A percentile compares a stretch with the other conserved stretches of the same genome.
These are phyloP conservation scores for Epicoccum sorghinum DNA, from an alignment of 2,329 filamentous ascomycete genomes.

Conservation along the genomic window DNA sequence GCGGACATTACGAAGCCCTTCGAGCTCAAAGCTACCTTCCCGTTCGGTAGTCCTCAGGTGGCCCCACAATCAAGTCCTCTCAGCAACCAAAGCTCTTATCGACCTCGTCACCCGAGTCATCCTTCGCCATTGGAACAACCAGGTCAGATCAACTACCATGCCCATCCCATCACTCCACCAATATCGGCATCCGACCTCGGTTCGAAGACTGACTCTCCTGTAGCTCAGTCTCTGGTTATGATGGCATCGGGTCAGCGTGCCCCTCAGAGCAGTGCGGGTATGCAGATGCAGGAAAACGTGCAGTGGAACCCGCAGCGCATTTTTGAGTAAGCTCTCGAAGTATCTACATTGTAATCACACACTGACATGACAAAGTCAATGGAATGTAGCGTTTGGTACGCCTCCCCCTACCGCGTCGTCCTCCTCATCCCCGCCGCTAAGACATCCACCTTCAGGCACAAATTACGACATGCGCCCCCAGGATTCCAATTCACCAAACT, in stretches of 20 bases:
- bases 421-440: slow-evolving; percentile 53
- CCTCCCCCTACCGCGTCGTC: slow-evolving; percentile 50
- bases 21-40: slow-evolving; percentile 85
- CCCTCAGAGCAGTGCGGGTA: slow-evolving; percentile 56
- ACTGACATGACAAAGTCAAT: slow-evolving; percentile 68
- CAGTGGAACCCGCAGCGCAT: slow-evolving; percentile 86
- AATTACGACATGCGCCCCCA: slow-evolving; percentile 47
- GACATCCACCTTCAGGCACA: slow-evolving; percentile 49
- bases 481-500: slow-evolving; percentile 40
- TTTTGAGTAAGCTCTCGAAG: slow-evolving; percentile 74
- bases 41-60: slow-evolving; percentile 78
- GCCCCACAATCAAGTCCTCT: slow-evolving; percentile 67
- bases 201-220: slow-evolving; percentile 77
- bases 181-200: slow-evolving; percentile 75
- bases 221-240: slow-evolving; percentile 74
- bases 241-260: slow-evolving; percentile 65
- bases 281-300: slow-evolving; percentile 67
- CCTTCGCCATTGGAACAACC: slow-evolving; percentile 57
- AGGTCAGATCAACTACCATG: slow-evolving; percentile 68
- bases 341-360: not conserved
- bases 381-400: slow-evolving; percentile 92
- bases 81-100: slow-evolving; percentile 56
- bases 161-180: slow-evolving; percentile 79
- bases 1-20: slow-evolving; percentile 84
- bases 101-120: slow-evolving; percentile 56